phyloP scores from a whole-genome alignment of 257 asterid species.

The Parsonsia alboflavescens region DNA sequence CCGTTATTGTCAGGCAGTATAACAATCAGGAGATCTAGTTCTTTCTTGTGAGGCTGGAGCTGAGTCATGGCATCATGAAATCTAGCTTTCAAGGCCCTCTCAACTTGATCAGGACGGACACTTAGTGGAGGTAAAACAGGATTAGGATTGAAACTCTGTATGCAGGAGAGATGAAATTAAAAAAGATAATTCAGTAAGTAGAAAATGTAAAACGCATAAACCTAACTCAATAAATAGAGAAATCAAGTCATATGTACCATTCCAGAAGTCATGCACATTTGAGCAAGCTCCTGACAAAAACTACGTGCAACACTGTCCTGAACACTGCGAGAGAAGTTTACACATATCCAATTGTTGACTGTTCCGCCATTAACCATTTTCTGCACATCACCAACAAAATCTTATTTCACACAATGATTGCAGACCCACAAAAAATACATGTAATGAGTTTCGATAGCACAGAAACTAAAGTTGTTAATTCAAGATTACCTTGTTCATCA shows the following conservation, averaged over 20 bases:
- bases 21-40: conserved; percentile 83
- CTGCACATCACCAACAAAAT: conserved; percentile 29
- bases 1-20: conserved; percentile 93
- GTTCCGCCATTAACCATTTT: conserved; percentile 95
- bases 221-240: not conserved
- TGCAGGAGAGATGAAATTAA: conserved; percentile 12
- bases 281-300: conserved; percentile 88
- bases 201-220: not conserved
- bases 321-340: conserved; percentile 74
- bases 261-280: conserved; percentile 89
- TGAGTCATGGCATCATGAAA: conserved; percentile 62
- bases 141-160: conserved; percentile 64
- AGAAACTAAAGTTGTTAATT: not conserved
- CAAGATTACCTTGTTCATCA: conserved; percentile 89
- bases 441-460: not conserved
- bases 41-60: conserved; percentile 54
- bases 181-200: not conserved
- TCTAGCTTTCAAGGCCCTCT: conserved; percentile 66
- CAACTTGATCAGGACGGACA: conserved; percentile 86
- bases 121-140: conserved; percentile 64
- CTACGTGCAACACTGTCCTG: conserved; percentile 59
- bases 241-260: conserved; percentile 48
- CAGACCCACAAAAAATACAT: not conserved
- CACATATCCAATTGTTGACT: conserved; percentile 78
- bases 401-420: not conserved